These are phyloP conservation scores for Lactifluus subvellereus DNA, from an alignment of 768 basidiomycete species.

Conservation along the genomic window DNA sequence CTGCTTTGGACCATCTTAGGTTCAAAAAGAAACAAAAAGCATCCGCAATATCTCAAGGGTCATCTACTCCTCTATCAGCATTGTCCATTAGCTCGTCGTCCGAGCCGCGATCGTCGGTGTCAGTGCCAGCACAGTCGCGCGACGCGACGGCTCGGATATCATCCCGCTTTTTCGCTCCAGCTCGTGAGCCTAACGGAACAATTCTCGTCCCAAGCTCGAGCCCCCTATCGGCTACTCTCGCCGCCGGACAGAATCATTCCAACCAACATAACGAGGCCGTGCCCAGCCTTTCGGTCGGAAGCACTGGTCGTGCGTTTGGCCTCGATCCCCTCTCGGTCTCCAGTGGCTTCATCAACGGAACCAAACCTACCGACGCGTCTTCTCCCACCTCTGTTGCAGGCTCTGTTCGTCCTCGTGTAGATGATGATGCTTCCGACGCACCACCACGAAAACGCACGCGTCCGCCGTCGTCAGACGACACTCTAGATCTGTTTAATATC, in stretches of 20 bases:
- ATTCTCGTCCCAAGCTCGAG: constrained; percentile 77
- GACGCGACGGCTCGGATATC: constrained; percentile 53
- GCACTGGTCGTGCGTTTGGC: constrained; percentile 28
- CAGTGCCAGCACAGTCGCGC: constrained; percentile 62
- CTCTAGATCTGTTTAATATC: constrained; percentile 34
- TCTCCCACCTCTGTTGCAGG: constrained; percentile 42
- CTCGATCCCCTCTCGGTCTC: constrained; percentile 15
- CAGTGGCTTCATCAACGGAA: constrained; percentile 27
- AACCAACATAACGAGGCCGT: constrained; percentile 34
- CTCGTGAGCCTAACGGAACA: constrained; percentile 45
- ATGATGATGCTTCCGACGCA: constrained; percentile 39
- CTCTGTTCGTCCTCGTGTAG: constrained; percentile 36
- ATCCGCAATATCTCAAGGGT: constrained; percentile 29
- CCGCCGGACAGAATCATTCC: constrained; percentile 37
- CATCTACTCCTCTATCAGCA: constrained; percentile 21
- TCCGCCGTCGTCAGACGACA: constrained; percentile 37
- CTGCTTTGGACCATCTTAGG: constrained; percentile 41
- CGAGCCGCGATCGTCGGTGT: constrained; percentile 24
- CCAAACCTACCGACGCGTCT: constrained; percentile 43
- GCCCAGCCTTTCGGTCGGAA: constrained; percentile 39
- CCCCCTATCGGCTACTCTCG: constrained; percentile 43
- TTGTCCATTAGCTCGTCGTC: constrained; percentile 27
- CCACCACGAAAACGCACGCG: constrained; percentile 71
- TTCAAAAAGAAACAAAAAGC: constrained; percentile 39
- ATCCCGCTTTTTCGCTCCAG: constrained; percentile 53